Evolutionary conservation across 257 asterid genomes (phyloP).

Genomic region (Petunia secreta): DNA sequence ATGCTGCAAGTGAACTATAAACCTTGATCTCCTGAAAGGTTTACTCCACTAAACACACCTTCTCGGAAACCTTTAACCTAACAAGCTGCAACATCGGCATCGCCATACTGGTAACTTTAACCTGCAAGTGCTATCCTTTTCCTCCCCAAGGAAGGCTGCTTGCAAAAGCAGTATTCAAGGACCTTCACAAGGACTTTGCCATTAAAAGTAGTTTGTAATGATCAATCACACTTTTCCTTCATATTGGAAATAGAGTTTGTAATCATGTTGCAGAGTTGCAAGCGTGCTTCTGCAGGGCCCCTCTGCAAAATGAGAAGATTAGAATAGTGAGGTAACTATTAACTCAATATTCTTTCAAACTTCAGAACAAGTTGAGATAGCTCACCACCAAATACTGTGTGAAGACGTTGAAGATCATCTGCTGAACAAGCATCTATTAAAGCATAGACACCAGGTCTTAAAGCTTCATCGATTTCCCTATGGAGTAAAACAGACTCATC

Average conservation of each 20-base stretch:
- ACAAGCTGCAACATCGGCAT: neutral
- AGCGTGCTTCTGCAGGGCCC: conserved; percentile 93
- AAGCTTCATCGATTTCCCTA: conserved; percentile 88
- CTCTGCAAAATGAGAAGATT: conserved; percentile 49
- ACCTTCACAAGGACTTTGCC: neutral
- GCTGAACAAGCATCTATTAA: conserved; percentile 78
- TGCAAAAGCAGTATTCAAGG: conserved; percentile 1
- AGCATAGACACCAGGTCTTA: conserved; percentile 85
- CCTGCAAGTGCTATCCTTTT: neutral
- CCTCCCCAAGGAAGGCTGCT: neutral
- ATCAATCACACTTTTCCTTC: conserved; percentile 78
- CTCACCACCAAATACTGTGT: conserved; percentile 84
- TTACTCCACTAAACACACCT: neutral
- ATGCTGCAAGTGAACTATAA: neutral
- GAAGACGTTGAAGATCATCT: conserved; percentile 82
- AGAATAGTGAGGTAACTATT: neutral
- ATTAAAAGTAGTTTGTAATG: neutral
- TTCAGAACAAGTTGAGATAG: conserved; percentile 18
- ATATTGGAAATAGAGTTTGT: conserved; percentile 75
- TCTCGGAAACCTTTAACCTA: neutral
- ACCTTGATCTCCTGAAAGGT: neutral
- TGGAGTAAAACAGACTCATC: conserved; percentile 15
- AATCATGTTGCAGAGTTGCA: conserved; percentile 69
- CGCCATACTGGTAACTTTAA: neutral
- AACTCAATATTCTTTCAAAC: conserved; percentile 9